These are phyloP conservation scores for Russula emetica DNA, from an alignment of 768 basidiomycete species.

Conservation along the genomic window DNA sequence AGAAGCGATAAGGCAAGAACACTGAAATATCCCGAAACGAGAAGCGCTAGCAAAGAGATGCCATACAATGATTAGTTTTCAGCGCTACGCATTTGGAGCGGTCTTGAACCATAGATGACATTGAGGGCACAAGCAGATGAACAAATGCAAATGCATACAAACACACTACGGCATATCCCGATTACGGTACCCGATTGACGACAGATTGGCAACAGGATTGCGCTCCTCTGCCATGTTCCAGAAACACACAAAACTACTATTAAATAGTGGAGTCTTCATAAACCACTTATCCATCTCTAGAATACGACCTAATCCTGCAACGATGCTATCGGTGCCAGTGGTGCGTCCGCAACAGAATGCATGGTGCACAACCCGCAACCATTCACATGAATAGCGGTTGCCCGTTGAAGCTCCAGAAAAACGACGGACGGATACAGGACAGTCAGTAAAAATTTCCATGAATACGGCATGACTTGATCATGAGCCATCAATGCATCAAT, in stretches of 20 bases:
- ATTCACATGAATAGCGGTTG: neutral
- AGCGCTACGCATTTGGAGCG: neutral
- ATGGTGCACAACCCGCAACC: neutral
- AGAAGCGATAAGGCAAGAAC: neutral
- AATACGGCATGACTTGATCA: neutral
- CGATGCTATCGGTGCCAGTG: neutral
- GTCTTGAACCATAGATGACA: no score
- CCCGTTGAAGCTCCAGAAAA: neutral
- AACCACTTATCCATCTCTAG: neutral
- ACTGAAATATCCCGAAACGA: neutral
- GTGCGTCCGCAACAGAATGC: neutral
- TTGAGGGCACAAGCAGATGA: no score
- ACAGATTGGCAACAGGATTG: no score
- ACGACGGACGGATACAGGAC: neutral
- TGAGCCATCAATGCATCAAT: neutral
- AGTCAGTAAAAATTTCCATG: neutral
- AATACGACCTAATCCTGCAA: no score
- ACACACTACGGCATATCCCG: neutral
- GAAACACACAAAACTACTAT: neutral
- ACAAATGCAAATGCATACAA: no score
- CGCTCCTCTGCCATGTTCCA: neutral
- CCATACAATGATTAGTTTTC: no score
- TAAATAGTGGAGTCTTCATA: neutral
- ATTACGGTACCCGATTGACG: no score
- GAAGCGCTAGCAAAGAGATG: neutral